phyloP scores from a whole-genome alignment of 1,284 basidiomycete species.

The Apiotrichum mycotoxinovorans region DNA sequence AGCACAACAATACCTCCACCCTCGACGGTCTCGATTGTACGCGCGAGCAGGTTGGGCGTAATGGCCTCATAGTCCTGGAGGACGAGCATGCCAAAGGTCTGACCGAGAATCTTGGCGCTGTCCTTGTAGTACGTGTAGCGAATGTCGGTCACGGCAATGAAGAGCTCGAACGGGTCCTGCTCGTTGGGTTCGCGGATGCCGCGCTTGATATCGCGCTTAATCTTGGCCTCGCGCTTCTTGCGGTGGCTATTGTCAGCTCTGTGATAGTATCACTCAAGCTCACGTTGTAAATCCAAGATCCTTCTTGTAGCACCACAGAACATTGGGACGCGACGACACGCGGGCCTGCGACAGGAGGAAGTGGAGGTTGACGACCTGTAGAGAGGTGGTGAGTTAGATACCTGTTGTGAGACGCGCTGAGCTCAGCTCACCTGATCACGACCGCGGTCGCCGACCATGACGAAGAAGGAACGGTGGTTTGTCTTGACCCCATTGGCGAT shows the following conservation, averaged over 20 bases:
- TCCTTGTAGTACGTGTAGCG: conserved; percentile 97
- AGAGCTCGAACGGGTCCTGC: conserved; percentile 96
- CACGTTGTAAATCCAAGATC: conserved; percentile 89
- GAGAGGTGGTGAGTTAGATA: not conserved
- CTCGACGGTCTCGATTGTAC: conserved; percentile 98
- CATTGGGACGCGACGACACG: conserved; percentile 81
- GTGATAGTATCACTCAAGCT: conserved; percentile 35
- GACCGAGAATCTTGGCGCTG: conserved; percentile 90
- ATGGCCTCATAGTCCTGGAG: conserved; percentile 98
- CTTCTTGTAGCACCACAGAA: conserved; percentile 97
- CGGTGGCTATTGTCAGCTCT: conserved; percentile 65
- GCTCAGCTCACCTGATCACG: conserved; percentile 78
- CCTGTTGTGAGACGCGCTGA: too few species aligned
- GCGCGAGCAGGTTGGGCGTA: conserved; percentile 92
- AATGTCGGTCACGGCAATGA: conserved; percentile 98
- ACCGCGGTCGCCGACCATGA: conserved; percentile 92
- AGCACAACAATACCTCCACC: conserved; percentile 92
- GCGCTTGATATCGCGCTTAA: conserved; percentile 89
- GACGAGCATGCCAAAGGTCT: conserved; percentile 96
- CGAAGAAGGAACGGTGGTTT: conserved; percentile 93
- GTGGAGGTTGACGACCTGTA: conserved; percentile 88
- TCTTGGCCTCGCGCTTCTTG: conserved; percentile 93
- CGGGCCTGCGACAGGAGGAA: conserved; percentile 88
- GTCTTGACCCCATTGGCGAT: conserved; percentile 91
- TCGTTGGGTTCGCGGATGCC: conserved; percentile 92